Base-by-base conservation (phyloP, 1,284 basidiomycete genomes). In the Tranzscheliella williamsii region DNA sequence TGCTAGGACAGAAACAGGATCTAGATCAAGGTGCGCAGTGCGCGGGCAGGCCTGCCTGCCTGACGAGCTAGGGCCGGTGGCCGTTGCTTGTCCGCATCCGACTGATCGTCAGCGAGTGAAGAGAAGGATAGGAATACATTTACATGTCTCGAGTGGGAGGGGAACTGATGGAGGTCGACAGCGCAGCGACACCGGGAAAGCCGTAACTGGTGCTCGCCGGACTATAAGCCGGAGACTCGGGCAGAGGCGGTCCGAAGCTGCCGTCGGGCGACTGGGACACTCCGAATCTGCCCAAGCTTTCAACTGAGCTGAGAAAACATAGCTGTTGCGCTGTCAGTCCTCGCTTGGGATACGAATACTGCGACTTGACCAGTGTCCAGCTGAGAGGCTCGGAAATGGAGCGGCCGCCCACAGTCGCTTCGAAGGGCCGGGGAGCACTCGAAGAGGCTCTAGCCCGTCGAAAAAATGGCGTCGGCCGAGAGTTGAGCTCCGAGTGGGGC, bases 261-360 rank as follows among this genome's bases (percentile, higher is more conserved):
- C 21, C 18, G 11, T 21, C 22, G 21, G 35, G 35, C 12, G 47
- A 26, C 18, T 27, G 24, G 2, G 52, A 35, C 4, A 67, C 38
- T 2, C 55, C 64, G 21, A 63, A 67, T n/a, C 55, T 13, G 21
- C 64, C 60, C 27, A 67, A 33, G 6, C 31, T 41, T 40, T 67
- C 64, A 22, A 58, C 60, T 24, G 60, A 67, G 41, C 51, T 58
- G 22, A 67, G 32, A 20, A 67, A 67, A 1, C 27, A 34, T 32
- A 58, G 18, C 48, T 67, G 64, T 18, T 67, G 34, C 5, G 54
- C 31, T 4, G 60, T 58, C 16, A 49, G 24, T 0, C 61, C 61
- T 2, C 61, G 39, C 12, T 55, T 65, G 4, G 61, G 61, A 6
- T 48, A 55, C 5, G 44, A 42, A 18, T 60, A 65, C 35, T 60